Evolutionary conservation across 225 moss, liverwort and hornwort genomes (phyloP), one percentile per base, ranked within the genome.

Genomic region (Rhytidiadelphus loreus): DNA sequence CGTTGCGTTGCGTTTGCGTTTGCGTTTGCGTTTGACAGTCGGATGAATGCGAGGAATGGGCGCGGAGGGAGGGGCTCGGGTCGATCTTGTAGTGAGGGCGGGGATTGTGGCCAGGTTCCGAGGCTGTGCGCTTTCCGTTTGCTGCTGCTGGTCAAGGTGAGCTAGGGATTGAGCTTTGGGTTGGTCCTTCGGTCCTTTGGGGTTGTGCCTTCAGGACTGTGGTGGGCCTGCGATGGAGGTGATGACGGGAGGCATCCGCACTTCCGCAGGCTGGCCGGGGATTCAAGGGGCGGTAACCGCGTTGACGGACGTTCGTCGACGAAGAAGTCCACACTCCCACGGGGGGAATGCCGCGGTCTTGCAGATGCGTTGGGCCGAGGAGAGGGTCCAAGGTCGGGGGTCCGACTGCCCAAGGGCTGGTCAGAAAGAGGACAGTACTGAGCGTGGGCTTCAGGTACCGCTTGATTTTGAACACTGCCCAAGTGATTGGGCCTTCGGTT

Each of bases 211-310:
- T 29, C 4, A 4, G 60, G 28, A 8, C 30, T 18, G 39, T 2
- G 80, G 32, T 43, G 62, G 46, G 62, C 24, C 61, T 46, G 35
- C 35, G n/a, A 1, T 37, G 35, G 64, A 66, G 83, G 50, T 63
- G 66, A 7, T 12, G 78, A 61, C 37, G 66, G 35, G 28, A 20
- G 37, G 63, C 76, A 53, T 83, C 83, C 79, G 39, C 39, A 58
- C 15, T 77, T 37, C 23, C 53, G 83, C 79, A 50, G 16, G 3
- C 29, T 46, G 73, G 82, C 60, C 19, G 83, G 76, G 56, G 56
- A 68, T 88, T 84, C 84, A 69, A 78, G 69, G 82, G 84, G 88
- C 84, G 88, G 89, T 89, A 89, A 89, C 85, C 89, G 89, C 85
- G 89, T 89, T 89, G 85, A 89, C 89, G 85, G 85, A 89, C 52